Conservation (phyloP, 345 rosid species). For the Salix exigua region DNA sequence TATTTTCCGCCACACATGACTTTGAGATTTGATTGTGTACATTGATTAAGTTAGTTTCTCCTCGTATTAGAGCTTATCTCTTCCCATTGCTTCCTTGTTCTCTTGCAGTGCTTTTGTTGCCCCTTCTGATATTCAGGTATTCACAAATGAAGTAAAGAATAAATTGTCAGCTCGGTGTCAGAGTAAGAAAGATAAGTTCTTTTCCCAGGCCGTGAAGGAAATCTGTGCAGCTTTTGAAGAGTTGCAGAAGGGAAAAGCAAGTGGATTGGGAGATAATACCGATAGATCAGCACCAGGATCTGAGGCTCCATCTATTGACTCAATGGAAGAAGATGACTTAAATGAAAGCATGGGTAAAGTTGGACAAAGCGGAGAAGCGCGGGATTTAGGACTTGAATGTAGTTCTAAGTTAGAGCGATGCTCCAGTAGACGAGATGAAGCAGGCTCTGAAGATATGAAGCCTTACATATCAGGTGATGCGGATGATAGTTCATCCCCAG, state of each 20-base stretch:
- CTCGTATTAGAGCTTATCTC: constrained; percentile 8
- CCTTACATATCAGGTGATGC: constrained; percentile 34
- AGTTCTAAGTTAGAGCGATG: constrained; percentile 36
- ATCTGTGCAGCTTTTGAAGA: constrained; percentile 75
- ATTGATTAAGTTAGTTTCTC: background rate
- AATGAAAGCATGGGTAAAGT: constrained; percentile 27
- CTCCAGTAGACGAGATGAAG: constrained; percentile 33
- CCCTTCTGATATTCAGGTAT: constrained; percentile 71
- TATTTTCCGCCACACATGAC: background rate
- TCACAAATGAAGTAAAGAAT: constrained; percentile 71
- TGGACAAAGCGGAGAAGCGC: constrained; percentile 32
- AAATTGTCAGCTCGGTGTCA: constrained; percentile 58
- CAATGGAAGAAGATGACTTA: constrained; percentile 34
- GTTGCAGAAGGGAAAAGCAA: constrained; percentile 46
- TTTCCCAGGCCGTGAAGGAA: constrained; percentile 82
- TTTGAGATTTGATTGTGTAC: background rate
- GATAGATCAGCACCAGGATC: constrained; percentile 32
- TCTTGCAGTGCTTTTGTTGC: constrained; percentile 78
- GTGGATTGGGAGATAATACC: constrained; percentile 38
- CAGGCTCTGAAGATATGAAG: constrained; percentile 47
- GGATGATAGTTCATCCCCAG: constrained; percentile 33
- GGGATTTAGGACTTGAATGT: constrained; percentile 32
- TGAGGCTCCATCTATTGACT: constrained; percentile 42
- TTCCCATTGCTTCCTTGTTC: constrained; percentile 14
- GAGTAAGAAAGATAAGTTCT: constrained; percentile 65